Base-by-base conservation (phyloP, 1,139 yeast species). In the Wickerhamomyces sp. region DNA sequence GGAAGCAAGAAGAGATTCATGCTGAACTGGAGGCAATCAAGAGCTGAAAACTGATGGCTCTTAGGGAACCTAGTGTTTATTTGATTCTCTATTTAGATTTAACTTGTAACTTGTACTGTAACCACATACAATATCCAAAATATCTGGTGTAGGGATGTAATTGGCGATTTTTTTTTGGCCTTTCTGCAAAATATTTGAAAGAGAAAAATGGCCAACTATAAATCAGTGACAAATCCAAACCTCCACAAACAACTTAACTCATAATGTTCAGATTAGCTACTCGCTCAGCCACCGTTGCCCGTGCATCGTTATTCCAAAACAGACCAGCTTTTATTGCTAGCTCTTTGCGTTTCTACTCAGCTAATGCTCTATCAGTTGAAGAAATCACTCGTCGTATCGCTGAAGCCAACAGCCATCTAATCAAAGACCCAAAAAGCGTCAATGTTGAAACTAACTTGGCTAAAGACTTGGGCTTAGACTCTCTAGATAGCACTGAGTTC, bases 401-500 rank as follows among this genome's bases (percentile, higher is more conserved):
- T 19, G 57, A 50, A 35, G 49, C 55, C 40, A 52, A 53, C 42
- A 39, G 39, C 18, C 53, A 51, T 35, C 38, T 55, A 35, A 45
- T 48, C 44, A 47, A 51, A 40, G 56, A 56, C 28, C 45, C 54
- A 16, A 43, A 49, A 17, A 46, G 54, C 9, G 51, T 65, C 28
- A 48, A 57, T 7, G 45, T 52, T 14, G 57, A 58, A 30, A 59
- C 67, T 17, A 50, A 53, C 27, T 57, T 62, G 31, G 46, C 50
- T 33, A 41, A 44, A 18, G 87, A 80, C 56, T 69, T 80, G 58
- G 82, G 82, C n/a, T 65, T 80, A 51, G 87, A 80, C 58, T 80
- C 87, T 7, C 70, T 80, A 49, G 87, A 80, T 54, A 77, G 84
- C 40, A 84, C 80, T 41, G 87, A 80, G 64, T 78, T 83, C 43